Percentiles rank a stretch among this genome's conserved stretches.
Evolutionary conservation across 352 stramenopile genomes (phyloP).

Genomic region (Phytophthora europaea): DNA sequence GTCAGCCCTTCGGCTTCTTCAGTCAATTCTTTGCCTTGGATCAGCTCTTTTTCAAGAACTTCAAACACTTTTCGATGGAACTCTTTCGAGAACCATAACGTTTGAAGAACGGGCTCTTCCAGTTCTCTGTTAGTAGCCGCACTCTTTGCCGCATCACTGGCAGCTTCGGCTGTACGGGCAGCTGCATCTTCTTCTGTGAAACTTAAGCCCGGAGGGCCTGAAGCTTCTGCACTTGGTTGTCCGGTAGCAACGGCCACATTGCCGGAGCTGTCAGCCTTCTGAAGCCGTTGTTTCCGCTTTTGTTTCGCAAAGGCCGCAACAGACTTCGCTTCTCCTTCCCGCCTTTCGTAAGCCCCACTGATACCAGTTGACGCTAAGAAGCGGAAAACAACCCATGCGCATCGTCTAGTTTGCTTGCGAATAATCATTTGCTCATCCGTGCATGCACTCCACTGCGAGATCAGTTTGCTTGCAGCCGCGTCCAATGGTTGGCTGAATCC

Average conservation of each 20-base stretch:
- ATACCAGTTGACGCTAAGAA: conserved; percentile 82
- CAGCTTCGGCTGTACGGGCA: conserved; percentile 71
- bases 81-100: conserved; percentile 90
- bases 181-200: conserved; percentile 68
- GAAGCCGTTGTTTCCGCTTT: conserved; percentile 73
- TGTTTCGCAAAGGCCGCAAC: conserved; percentile 75
- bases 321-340: conserved; percentile 77
- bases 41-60: conserved; percentile 84
- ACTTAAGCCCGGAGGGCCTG: conserved; percentile 33
- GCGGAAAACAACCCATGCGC: conserved; percentile 86
- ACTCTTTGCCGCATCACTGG: conserved; percentile 82
- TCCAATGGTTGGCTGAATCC: conserved; percentile 11
- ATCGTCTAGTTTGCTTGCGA: conserved; percentile 74
- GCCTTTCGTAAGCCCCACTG: conserved; percentile 72
- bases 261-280: conserved; percentile 42
- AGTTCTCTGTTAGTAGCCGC: conserved; percentile 79
- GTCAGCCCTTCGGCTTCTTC: conserved; percentile 83
- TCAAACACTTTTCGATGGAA: conserved; percentile 91
- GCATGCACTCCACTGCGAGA: conserved; percentile 58
- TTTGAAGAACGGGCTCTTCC: conserved; percentile 81
- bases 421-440: conserved; percentile 79
- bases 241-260: conserved; percentile 15
- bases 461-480: conserved; percentile 28
- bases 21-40: conserved; percentile 72
- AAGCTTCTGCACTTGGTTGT: conserved; percentile 12